These are phyloP conservation scores for Lipomyces anomalus DNA, from an alignment of 805 yeast species.

Conservation along the genomic window DNA sequence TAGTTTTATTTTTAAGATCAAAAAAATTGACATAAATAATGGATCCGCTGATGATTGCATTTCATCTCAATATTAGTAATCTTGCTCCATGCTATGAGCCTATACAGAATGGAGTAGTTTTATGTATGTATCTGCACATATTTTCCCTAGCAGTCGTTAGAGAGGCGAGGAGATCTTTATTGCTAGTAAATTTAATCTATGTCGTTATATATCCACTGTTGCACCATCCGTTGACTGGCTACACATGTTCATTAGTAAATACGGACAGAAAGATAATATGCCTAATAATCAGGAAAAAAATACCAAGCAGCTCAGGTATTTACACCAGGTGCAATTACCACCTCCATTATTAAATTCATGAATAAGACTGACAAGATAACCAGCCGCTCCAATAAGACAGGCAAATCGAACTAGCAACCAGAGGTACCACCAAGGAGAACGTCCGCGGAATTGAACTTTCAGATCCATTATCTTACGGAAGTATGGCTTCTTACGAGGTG, in stretches of 20 bases:
- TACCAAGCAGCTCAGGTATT: slow-evolving; percentile 64
- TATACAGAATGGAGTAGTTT: too few species aligned
- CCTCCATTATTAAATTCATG: slow-evolving; percentile 47
- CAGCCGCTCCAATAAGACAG: slow-evolving; percentile 42
- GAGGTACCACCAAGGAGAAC: slow-evolving; percentile 36
- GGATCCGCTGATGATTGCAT: too few species aligned
- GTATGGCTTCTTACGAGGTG: slow-evolving; percentile 15
- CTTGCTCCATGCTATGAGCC: too few species aligned
- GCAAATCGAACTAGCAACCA: slow-evolving; percentile 51
- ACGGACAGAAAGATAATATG: neutral
- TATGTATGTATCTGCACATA: too few species aligned
- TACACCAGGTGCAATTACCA: slow-evolving; percentile 63
- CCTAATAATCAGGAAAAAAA: slow-evolving; percentile 32
- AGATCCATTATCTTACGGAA: slow-evolving; percentile 28
- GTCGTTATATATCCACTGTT: slow-evolving; percentile 8
- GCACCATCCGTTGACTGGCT: slow-evolving; percentile 18
- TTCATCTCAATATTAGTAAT: too few species aligned
- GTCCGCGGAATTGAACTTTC: slow-evolving; percentile 22
- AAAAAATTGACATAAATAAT: too few species aligned
- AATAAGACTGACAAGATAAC: slow-evolving; percentile 47
- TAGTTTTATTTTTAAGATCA: too few species aligned
- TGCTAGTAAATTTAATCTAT: too few species aligned
- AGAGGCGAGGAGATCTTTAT: too few species aligned
- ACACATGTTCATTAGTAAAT: neutral
- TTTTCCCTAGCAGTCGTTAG: too few species aligned